phyloP scores from a whole-genome alignment of 2,329 filamentous ascomycete species.

The Cercospora janseana region DNA sequence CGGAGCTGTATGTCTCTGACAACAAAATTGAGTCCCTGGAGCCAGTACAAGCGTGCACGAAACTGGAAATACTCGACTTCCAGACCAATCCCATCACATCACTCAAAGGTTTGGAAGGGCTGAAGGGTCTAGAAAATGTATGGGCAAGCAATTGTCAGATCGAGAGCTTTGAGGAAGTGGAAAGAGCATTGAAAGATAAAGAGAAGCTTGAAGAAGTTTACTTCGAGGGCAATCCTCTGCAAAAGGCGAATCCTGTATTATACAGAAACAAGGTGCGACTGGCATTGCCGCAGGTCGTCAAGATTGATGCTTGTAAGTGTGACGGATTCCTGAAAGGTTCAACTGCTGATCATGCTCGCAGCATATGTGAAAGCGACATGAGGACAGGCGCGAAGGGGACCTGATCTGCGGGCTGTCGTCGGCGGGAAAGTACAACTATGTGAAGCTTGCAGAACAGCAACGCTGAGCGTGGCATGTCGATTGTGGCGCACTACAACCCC shows the following conservation, averaged over 20 bases:
- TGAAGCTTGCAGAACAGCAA: no score
- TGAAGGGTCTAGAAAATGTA: slow-evolving; percentile 77
- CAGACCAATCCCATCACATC: slow-evolving; percentile 80
- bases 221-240: slow-evolving; percentile 91
- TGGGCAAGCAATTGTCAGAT: slow-evolving; percentile 93
- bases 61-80: slow-evolving; percentile 79
- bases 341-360: slow-evolving; percentile 16
- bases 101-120: slow-evolving; percentile 66
- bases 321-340: background rate
- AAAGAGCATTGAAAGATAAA: slow-evolving; percentile 75
- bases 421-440: no score
- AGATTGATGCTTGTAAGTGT: slow-evolving; percentile 95
- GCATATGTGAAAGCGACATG: slow-evolving; percentile 29
- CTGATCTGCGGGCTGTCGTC: no score
- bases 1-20: slow-evolving; percentile 94
- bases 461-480: no score
- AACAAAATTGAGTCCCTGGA: slow-evolving; percentile 79
- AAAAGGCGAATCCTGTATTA: slow-evolving; percentile 72
- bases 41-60: slow-evolving; percentile 57
- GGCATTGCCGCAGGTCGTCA: slow-evolving; percentile 79
- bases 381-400: no score
- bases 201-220: slow-evolving; percentile 83
- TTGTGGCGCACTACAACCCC: no score
- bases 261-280: slow-evolving; percentile 93
- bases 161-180: slow-evolving; percentile 75